These are phyloP conservation scores for Plenodomus lindquistii DNA, from an alignment of 2,329 filamentous ascomycete genomes.

Conservation along the genomic window DNA sequence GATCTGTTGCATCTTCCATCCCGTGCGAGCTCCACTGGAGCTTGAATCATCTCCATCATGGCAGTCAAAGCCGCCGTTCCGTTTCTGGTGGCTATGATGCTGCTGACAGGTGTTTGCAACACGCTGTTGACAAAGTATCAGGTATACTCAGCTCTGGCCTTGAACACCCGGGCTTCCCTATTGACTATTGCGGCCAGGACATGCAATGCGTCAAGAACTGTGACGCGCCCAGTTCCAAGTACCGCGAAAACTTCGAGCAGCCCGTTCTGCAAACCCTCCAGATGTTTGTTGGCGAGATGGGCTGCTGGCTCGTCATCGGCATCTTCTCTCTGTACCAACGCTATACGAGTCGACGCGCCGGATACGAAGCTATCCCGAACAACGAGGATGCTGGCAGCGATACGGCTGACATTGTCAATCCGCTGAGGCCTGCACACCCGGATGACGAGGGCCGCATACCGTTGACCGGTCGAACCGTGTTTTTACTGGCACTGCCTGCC, in stretches of 20 bases:
- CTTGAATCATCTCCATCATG: slow-evolving; percentile 56
- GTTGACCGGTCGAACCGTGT: slow-evolving; percentile 71
- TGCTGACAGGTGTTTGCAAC: slow-evolving; percentile 94
- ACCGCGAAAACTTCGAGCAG: slow-evolving; percentile 81
- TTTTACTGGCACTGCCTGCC: slow-evolving; percentile 80
- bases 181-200: slow-evolving; percentile 61
- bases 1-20: slow-evolving; percentile 1
- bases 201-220: slow-evolving; percentile 97
- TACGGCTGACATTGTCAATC: slow-evolving; percentile 56
- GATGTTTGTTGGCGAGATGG: slow-evolving; percentile 97
- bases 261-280: slow-evolving; percentile 94
- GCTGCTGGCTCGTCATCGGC: slow-evolving; percentile 90
- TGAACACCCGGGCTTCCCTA: neutral
- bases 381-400: slow-evolving; percentile 24
- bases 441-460: slow-evolving; percentile 61
- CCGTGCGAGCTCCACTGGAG: slow-evolving; percentile 13
- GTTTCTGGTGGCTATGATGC: slow-evolving; percentile 92
- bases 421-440: slow-evolving; percentile 48
- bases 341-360: slow-evolving; percentile 54
- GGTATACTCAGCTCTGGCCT: slow-evolving; percentile 52
- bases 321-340: slow-evolving; percentile 68
- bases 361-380: slow-evolving; percentile 68
- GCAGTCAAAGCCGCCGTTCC: slow-evolving; percentile 73
- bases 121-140: slow-evolving; percentile 97
- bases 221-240: slow-evolving; percentile 66